These are phyloP conservation scores for Nakazawaea anatomiae DNA, from an alignment of 805 yeast genomes.

Conservation along the genomic window DNA sequence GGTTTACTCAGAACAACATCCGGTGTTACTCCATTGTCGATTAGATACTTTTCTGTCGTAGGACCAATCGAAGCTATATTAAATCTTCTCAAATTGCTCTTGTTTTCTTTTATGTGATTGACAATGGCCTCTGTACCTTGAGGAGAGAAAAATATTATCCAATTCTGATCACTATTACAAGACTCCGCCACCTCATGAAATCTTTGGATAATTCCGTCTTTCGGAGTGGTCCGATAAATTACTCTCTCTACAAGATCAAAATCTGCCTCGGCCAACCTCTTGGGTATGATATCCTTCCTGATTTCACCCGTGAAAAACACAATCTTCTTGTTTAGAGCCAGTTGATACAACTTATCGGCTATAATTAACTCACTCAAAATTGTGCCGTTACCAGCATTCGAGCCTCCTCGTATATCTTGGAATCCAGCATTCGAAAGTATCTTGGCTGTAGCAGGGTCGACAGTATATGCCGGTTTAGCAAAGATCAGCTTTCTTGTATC, in stretches of 20 bases:
- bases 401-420: constrained; percentile 62
- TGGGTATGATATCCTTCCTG: constrained; percentile 77
- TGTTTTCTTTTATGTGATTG: constrained; percentile 27
- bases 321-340: background rate
- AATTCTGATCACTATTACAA: constrained; percentile 24
- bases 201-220: constrained; percentile 38
- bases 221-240: constrained; percentile 60
- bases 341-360: constrained; percentile 11
- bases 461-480: constrained; percentile 65
- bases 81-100: constrained; percentile 15
- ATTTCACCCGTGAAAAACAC: constrained; percentile 84
- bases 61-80: constrained; percentile 87
- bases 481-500: constrained; percentile 24
- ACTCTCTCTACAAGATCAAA: constrained; percentile 51
- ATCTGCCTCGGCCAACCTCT: constrained; percentile 37
- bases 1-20: constrained; percentile 69
- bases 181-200: constrained; percentile 18
- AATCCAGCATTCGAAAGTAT: constrained; percentile 62
- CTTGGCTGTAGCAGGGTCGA: constrained; percentile 82
- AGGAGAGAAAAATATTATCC: constrained; percentile 90
- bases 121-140: constrained; percentile 74
- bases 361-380: constrained; percentile 60
- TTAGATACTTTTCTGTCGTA: constrained; percentile 68
- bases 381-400: constrained; percentile 75
- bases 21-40: constrained; percentile 46